Evolutionary conservation across 805 yeast genomes (phyloP), one percentile per base, ranked within the genome.

Genomic region (Torulaspora indica): DNA sequence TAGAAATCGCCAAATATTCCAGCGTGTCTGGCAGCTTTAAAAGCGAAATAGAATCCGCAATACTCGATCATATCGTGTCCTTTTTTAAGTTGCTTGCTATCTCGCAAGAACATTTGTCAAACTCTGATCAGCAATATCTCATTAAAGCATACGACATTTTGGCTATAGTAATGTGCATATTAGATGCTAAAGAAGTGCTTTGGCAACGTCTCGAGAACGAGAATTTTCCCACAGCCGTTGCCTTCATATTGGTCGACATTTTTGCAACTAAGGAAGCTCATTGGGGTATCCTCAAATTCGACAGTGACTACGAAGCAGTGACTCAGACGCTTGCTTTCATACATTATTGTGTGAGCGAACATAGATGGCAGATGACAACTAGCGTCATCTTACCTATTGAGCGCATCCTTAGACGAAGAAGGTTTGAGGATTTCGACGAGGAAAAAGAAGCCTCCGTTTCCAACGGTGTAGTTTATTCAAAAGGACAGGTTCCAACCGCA

Each of bases 341-440:
- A 4, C 41, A 45, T 3, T 51, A 46, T 36, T 48, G 58, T 36
- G 27, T 33, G 9, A 58, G 57, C 24, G 50, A 52, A 5, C 47
- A 52, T 17, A 66, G 67, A 8, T 67, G 71, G 73, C 56, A 48
- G 15, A 48, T 73, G 13, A 61, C 60, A 35, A 59, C 71, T 38
- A 73, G 72, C 15, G 81, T 86, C 42, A 66, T 86, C 22, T 76
- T 81, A 45, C 37, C 32, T 8, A 35, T 61, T 15, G 53, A 61
- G 38, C 43, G 45, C 8, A 42, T 57, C 5, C 58, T 60, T 31
- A 63, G 59, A 32, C 52, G 37, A 17, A 45, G 61, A 40, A 53
- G 61, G 35, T 64, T 55, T 42, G 45, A 46, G 17, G 58, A 64
- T 35, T 64, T 56, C 42, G 39, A 40, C 4, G 61, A 56, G 25